Evolutionary conservation across 2,329 filamentous ascomycete species (phyloP), one percentile per base, ranked within the genome.

Genomic region (Cephalotrichum gorgonifer): DNA sequence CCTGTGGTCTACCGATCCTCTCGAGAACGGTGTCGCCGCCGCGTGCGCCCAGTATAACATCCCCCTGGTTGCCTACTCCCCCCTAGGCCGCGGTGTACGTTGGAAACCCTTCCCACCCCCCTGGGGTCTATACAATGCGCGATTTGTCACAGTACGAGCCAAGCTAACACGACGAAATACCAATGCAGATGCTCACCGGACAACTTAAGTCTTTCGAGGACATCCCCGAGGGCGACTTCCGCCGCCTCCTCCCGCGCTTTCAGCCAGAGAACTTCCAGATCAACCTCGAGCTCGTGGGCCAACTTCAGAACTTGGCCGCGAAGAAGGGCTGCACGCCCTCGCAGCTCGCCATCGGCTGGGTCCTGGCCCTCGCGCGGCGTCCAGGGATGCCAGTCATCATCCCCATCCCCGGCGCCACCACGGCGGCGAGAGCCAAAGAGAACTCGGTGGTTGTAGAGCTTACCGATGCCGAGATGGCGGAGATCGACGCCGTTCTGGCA

Each of bases 41-140:
- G 72, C 76, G 0, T 84, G 79, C 57, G 72, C 69, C 0, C 73
- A 90, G 59, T 64, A 85, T 43, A 67, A 72, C 43, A 88, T 91
- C 52, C 81, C 84, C 0, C 67, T 90, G 44, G 65, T 88, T 31
- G 84, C 83, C 0, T 90, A 88, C 64, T 83, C 82, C 42, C 86
- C 86, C 1, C 69, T 89, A 0, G 81, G 85, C 4, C 69, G 76
- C 25, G 74, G 74, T 2, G 67, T 70, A 60, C 57, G 66, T 61
- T 8, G 9, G 12, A 15, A 28, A 5, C 35, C 8, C 15, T 9
- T 17, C 30, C 38, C 14, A 35, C 28, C 38, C 47, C 47, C 27
- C 12, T 23, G n/a, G n/a, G n/a, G n/a, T 15, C 30, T 11, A 9
- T 14, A 26, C 26, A n/a, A 22, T 31, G 8, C 30, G 42, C 44